Evolutionary conservation across 2,329 filamentous ascomycete genomes (phyloP), one percentile per base, ranked within the genome.

Genomic region (Diaporthe eres): DNA sequence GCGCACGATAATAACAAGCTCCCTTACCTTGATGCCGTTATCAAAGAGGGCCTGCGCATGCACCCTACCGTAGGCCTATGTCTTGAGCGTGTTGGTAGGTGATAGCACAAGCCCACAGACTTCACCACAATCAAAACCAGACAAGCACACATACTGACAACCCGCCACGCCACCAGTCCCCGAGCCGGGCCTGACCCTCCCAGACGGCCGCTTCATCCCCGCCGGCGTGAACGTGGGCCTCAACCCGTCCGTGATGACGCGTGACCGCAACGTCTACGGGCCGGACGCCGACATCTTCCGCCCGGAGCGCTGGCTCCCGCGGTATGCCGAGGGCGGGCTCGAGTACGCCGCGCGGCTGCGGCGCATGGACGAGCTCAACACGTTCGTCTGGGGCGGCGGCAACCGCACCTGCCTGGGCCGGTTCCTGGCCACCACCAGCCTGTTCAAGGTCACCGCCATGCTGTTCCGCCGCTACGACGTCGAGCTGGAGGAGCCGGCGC

Each of bases 11-110:
- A 47, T 13, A 74, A 60, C 6, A 42, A 22, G 12, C 79, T 86
- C 19, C 82, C 82, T 1, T 86, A 84, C 72, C 81, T 88, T 17
- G 81, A 82, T 6, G 85, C 84, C 1, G 77, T 84, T 15, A 81
- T 86, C 17, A 79, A 81, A 47, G 85, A 87, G 76, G 78, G 82
- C 0, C 75, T 88, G 9, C 84, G 87, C 5, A 70, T 88, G 6
- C 84, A 85, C n/a, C 85, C 85, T 12, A 85, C 83, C 1, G 82
- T 84, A 0, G 74, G 71, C 19, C 73, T 80, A 60, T 65, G 74
- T 3, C 73, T 81, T 19, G 80, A 81, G 73, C 75, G 80, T 3
- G 44, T 47, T 19, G 44, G 44, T 49, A 49, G 17, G 44, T 49
- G 17, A 49, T 9, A 49, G 34, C 34, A 19, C 17, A 25, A 42